Percentiles rank a stretch among this genome's conserved stretches.
Conservation (phyloP, 2,329 filamentous ascomycete genomes). For the Chalaropsis thielavioides region DNA sequence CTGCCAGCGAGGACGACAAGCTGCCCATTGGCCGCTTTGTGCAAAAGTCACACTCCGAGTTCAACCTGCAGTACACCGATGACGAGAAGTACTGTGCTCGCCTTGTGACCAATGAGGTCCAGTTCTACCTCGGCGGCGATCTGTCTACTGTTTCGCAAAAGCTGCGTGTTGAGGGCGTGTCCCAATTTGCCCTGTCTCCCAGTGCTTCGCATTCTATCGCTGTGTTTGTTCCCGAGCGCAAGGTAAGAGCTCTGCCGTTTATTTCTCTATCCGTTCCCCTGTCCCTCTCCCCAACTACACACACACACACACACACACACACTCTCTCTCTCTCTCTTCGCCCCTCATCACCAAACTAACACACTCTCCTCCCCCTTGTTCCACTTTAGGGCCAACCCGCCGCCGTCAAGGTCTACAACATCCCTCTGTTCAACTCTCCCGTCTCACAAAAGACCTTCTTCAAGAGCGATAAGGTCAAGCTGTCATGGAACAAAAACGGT, state of each 20-base stretch:
- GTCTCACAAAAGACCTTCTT: conserved; percentile 98
- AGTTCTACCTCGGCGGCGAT: conserved; percentile 86
- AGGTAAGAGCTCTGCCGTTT: conserved; percentile 45
- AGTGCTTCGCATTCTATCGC: conserved; percentile 85
- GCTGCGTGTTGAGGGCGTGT: conserved; percentile 77
- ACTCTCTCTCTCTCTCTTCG: neutral
- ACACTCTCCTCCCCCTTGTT: neutral
- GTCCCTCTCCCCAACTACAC: too few relatives aligned
- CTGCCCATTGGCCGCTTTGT: conserved; percentile 77
- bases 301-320: too few relatives aligned
- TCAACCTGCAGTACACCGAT: conserved; percentile 92
- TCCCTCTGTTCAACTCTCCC: conserved; percentile 68
- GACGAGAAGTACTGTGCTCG: conserved; percentile 92
- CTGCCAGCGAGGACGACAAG: conserved; percentile 54
- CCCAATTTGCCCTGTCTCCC: conserved; percentile 78
- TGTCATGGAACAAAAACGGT: conserved; percentile 93
- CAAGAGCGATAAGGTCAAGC: conserved; percentile 96
- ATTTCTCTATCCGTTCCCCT: too few relatives aligned
- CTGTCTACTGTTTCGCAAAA: conserved; percentile 87
- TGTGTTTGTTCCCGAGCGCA: conserved; percentile 88
- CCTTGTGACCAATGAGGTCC: conserved; percentile 89
- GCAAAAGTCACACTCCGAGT: conserved; percentile 87
- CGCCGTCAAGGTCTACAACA: conserved; percentile 83
- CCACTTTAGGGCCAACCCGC: conserved; percentile 69
- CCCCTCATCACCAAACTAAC: conserved; percentile 17